Evolutionary conservation across 148 eudicot species (phyloP).

Genomic region (Rhododendron henanense): DNA sequence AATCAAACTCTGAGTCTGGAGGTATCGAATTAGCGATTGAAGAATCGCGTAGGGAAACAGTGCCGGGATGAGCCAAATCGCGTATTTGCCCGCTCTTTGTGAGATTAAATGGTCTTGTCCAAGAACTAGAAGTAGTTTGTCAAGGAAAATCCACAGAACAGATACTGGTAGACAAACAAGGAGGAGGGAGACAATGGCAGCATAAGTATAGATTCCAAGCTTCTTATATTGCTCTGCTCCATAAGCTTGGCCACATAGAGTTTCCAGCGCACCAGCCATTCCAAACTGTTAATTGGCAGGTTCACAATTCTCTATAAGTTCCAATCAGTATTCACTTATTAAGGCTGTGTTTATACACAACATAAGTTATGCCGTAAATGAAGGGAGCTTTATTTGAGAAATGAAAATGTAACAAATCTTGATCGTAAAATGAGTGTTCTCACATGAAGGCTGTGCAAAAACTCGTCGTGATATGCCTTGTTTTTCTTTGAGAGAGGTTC

Average conservation of each 20-base stretch:
- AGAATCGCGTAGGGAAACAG: conserved; percentile 25
- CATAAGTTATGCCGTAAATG: too few species aligned
- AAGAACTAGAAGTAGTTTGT: conserved; percentile 18
- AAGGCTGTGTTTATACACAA: not conserved
- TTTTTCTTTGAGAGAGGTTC: not conserved
- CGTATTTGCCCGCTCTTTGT: conserved; percentile 20
- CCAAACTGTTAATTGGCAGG: conserved; percentile 21
- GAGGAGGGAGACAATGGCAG: conserved; percentile 9
- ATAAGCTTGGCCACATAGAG: conserved; percentile 50
- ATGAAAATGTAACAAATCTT: too few species aligned
- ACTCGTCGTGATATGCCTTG: too few species aligned
- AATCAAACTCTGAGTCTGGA: conserved; percentile 34
- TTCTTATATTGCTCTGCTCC: conserved; percentile 41
- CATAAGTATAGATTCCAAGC: conserved; percentile 21
- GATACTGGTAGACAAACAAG: conserved; percentile 28
- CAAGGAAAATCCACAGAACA: conserved; percentile 38
- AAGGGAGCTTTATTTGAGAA: not conserved
- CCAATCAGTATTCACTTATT: too few species aligned
- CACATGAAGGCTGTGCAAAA: not conserved
- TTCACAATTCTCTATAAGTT: not conserved
- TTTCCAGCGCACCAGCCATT: conserved; percentile 39
- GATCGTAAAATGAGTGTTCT: not conserved
- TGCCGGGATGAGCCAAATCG: conserved; percentile 28
- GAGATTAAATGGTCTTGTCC: conserved; percentile 39
- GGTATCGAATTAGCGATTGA: conserved; percentile 22